Conservation (phyloP, 495 filamentous ascomycete species). For the Pyrenopolyporus hunteri region DNA sequence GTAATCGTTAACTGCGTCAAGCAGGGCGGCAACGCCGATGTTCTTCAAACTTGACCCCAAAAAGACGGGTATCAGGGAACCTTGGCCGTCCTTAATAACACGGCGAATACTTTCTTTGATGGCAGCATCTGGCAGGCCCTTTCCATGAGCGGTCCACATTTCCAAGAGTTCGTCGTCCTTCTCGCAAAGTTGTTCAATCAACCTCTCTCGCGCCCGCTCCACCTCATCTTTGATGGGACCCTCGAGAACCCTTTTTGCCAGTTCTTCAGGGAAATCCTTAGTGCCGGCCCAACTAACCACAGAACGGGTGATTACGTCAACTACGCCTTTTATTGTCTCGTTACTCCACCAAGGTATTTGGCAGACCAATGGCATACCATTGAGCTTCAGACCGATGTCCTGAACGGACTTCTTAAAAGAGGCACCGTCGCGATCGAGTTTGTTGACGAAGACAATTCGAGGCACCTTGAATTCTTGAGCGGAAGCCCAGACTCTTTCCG, state of each 20-base stretch:
- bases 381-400: slow-evolving; percentile 79
- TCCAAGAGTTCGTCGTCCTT: slow-evolving; percentile 87
- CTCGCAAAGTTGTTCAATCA: slow-evolving; percentile 85
- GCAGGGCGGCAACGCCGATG: slow-evolving; percentile 89
- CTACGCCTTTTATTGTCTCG: slow-evolving; percentile 78
- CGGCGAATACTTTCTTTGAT: slow-evolving; percentile 78
- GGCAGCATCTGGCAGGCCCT: slow-evolving; percentile 69
- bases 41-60: slow-evolving; percentile 93
- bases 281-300: slow-evolving; percentile 47
- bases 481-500: slow-evolving; percentile 95
- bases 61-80: slow-evolving; percentile 81
- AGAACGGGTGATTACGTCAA: slow-evolving; percentile 70
- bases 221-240: slow-evolving; percentile 68
- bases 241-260: slow-evolving; percentile 16
- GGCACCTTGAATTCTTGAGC: slow-evolving; percentile 86
- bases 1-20: slow-evolving; percentile 86
- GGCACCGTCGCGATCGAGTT: slow-evolving; percentile 93
- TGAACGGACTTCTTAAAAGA: slow-evolving; percentile 85
- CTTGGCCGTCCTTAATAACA: slow-evolving; percentile 66
- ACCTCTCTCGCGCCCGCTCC: slow-evolving; percentile 71
- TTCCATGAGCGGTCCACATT: slow-evolving; percentile 75
- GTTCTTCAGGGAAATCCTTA: slow-evolving; percentile 27
- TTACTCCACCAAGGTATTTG: slow-evolving; percentile 94
- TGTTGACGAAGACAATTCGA: slow-evolving; percentile 89
- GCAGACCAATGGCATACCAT: slow-evolving; percentile 87